Evolutionary conservation across 2,329 filamentous ascomycete species (phyloP).

Genomic region (Monosporascus ibericus): DNA sequence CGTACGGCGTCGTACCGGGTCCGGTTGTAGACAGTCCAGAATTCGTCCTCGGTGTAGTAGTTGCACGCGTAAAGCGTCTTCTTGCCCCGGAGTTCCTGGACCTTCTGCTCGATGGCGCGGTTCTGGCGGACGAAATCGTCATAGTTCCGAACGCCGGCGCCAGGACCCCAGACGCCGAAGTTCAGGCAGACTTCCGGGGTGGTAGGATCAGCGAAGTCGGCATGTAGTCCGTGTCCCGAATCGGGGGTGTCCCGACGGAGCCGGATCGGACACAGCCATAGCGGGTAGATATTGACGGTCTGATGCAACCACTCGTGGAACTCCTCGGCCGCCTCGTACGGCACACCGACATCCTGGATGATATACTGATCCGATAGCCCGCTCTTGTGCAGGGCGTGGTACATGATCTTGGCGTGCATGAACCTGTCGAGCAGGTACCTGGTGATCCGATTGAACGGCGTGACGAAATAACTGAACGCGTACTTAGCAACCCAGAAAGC

Average conservation of each 20-base stretch:
- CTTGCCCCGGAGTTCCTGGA: slow-evolving; percentile 55
- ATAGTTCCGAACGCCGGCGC: slow-evolving; percentile 33
- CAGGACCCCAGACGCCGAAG: slow-evolving; percentile 57
- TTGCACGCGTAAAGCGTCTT: slow-evolving; percentile 68
- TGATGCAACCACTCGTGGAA: slow-evolving; percentile 43
- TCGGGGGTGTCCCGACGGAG: slow-evolving; percentile 35
- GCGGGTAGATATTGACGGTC: slow-evolving; percentile 42
- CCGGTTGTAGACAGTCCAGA: slow-evolving; percentile 59
- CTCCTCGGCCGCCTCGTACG: slow-evolving; percentile 34
- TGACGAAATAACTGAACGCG: slow-evolving; percentile 58
- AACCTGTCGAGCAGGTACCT: slow-evolving; percentile 56
- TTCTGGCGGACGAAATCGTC: slow-evolving; percentile 48
- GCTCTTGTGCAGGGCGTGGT: slow-evolving; percentile 57
- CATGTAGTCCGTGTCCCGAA: slow-evolving; percentile 40
- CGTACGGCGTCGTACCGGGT: slow-evolving; percentile 53
- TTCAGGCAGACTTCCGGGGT: slow-evolving; percentile 44
- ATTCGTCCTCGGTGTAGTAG: slow-evolving; percentile 62
- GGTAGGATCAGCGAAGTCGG: slow-evolving; percentile 34
- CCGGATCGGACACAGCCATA: slow-evolving; percentile 51
- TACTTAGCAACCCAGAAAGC: slow-evolving; percentile 62
- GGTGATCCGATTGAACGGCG: slow-evolving; percentile 59
- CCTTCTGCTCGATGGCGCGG: slow-evolving; percentile 52
- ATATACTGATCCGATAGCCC: slow-evolving; percentile 55
- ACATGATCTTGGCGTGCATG: slow-evolving; percentile 59
- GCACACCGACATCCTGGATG: slow-evolving; percentile 57